Base-by-base conservation (phyloP, 805 yeast genomes). In the Lachancea sp. region DNA sequence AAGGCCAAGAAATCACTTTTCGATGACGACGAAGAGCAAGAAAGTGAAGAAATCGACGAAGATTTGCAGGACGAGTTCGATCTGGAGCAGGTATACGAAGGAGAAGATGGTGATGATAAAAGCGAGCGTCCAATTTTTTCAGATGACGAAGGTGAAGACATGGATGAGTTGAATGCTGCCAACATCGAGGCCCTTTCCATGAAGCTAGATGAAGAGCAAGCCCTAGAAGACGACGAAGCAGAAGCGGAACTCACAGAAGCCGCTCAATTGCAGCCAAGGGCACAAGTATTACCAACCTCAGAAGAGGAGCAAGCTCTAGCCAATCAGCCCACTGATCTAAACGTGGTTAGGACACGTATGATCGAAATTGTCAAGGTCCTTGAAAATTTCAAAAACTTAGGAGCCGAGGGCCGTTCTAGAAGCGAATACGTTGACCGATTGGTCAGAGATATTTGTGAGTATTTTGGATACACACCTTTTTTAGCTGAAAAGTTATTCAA, bases 401-500 rank as follows among this genome's bases (percentile, higher is more conserved):
- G 87, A 6, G 95, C 88, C 61, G 89, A 78, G 52, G 96, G 95
- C 11, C 78, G 77, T 58, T 80, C 90, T 35, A 81, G 99, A 68
- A 68, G 82, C 16, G 95, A 88, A 48, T 88, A 92, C 59, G 71
- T 75, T 33, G 79, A 78, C 41, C 80, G 94, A 64, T 70, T 92
- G 46, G 65, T 90, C 20, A 74, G 74, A 47, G 99, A 92, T 65
- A 86, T 92, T 29, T 81, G 94, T 60, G 84, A 80, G 56, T 92
- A 92, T 68, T 92, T 90, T 60, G 97, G 98, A 12, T 92, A 92
- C 67, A 75, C 89, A 11, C 84, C 80, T 52, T 87, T 83, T 61
- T 74, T 92, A 56, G 98, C 98, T 25, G 96, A 89, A 60, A 90
- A 92, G 65, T 72, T 90, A 43, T 92, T 89, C 71, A 78, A 89